A percentile compares a stretch with the other conserved stretches of the same genome.
Conservation (phyloP, 78 protist genomes). For the Tieghemostelium lacteum region DNA sequence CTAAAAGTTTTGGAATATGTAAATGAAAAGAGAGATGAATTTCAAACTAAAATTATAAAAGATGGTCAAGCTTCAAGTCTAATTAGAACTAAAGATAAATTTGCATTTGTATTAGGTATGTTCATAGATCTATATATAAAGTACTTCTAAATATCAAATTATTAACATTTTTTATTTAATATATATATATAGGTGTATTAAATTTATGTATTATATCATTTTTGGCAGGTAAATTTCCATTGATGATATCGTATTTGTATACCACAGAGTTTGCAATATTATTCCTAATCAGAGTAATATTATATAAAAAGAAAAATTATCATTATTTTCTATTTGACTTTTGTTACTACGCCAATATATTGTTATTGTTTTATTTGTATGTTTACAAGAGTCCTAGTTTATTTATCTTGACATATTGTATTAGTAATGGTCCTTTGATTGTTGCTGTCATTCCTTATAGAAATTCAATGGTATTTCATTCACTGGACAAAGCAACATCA, state of each 20-base stretch:
- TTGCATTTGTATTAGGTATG: slow-evolving; percentile 58
- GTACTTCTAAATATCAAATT: background rate
- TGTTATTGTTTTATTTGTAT: slow-evolving; percentile 41
- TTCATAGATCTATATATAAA: background rate
- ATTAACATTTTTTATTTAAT: background rate
- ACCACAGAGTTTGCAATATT: slow-evolving; percentile 18
- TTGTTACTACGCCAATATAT: slow-evolving; percentile 83
- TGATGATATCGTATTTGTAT: slow-evolving; percentile 15
- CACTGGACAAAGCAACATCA: slow-evolving; percentile 70
- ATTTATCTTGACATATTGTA: slow-evolving; percentile 34
- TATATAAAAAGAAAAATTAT: slow-evolving; percentile 45
- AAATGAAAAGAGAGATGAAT: slow-evolving; percentile 57
- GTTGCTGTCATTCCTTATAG: slow-evolving; percentile 73
- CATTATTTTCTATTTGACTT: slow-evolving; percentile 83
- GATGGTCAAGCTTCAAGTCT: slow-evolving; percentile 43
- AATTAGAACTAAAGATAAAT: slow-evolving; percentile 53
- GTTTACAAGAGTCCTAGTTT: background rate
- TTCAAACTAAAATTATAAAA: slow-evolving; percentile 10
- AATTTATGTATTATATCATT: slow-evolving; percentile 69
- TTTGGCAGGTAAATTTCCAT: slow-evolving; percentile 37
- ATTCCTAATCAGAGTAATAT: slow-evolving; percentile 24
- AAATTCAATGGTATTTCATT: slow-evolving; percentile 81
- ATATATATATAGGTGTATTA: slow-evolving; percentile 30
- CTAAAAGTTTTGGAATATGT: slow-evolving; percentile 68
- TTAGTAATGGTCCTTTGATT: slow-evolving; percentile 67